These are phyloP conservation scores for Rhynchospora pubera DNA, from an alignment of 176 grass and related monocot genomes.

Conservation along the genomic window DNA sequence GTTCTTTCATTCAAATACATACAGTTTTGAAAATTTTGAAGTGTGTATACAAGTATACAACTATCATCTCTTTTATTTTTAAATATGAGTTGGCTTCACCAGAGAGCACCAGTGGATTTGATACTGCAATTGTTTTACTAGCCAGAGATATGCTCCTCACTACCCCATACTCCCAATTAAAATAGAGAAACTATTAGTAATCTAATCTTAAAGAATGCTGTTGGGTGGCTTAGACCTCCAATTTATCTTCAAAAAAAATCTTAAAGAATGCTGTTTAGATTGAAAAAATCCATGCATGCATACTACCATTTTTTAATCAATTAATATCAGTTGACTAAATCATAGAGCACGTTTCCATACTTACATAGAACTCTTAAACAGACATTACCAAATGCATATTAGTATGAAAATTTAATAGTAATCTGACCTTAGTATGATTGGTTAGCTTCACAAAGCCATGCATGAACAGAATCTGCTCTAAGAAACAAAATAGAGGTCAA, in stretches of 20 bases:
- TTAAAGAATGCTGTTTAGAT: background rate
- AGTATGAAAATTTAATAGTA: background rate
- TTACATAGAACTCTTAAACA: background rate
- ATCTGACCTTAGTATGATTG: conserved; percentile 7
- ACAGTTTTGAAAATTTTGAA: background rate
- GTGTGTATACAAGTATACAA: background rate
- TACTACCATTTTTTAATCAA: background rate
- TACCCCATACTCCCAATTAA: background rate
- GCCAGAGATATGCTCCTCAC: background rate
- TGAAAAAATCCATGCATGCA: background rate
- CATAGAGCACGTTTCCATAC: background rate
- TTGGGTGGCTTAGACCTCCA: too few species aligned
- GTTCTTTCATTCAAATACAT: background rate
- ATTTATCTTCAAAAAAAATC: too few species aligned
- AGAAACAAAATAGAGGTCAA: conserved; percentile 1
- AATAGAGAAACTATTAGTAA: background rate
- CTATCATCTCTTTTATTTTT: background rate
- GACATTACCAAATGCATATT: background rate
- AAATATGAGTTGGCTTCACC: background rate
- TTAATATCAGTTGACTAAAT: background rate
- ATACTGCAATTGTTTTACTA: background rate
- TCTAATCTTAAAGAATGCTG: too few species aligned
- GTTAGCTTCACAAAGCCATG: conserved; percentile 21
- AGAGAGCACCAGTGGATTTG: conserved; percentile 4
- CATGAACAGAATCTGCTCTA: conserved; percentile 5